These are phyloP conservation scores for Barbatosphaeria neglecta DNA, from an alignment of 495 filamentous ascomycete species.

Conservation along the genomic window DNA sequence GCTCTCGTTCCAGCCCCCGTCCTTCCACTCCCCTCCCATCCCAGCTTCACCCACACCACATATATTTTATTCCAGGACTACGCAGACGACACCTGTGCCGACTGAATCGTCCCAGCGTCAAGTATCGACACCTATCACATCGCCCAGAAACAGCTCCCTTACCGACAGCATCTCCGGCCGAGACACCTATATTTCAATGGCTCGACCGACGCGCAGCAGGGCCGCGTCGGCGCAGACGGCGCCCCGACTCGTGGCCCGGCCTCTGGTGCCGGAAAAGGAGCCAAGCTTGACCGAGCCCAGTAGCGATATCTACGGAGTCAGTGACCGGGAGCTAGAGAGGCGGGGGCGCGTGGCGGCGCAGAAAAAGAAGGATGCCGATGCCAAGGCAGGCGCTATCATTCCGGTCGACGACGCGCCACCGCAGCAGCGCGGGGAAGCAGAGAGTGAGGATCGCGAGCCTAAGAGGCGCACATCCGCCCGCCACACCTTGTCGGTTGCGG, in stretches of 20 bases:
- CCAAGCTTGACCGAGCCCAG: conserved; percentile 3
- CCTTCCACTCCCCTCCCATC: background rate
- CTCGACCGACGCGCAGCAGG: conserved; percentile 29
- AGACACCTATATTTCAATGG: conserved; percentile 28
- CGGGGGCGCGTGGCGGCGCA: conserved; percentile 18
- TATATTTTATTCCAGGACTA: no score
- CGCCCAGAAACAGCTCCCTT: background rate
- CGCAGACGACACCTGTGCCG: background rate
- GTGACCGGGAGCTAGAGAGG: conserved; percentile 21
- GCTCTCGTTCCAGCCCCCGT: background rate
- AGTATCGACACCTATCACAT: no score
- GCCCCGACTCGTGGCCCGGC: conserved; percentile 6
- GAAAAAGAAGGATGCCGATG: conserved; percentile 5
- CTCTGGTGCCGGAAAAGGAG: background rate
- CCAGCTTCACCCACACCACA: background rate
- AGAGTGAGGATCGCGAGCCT: background rate
- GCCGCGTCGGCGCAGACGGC: conserved; percentile 19
- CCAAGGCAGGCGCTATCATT: background rate
- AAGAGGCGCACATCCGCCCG: background rate
- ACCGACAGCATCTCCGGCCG: no score
- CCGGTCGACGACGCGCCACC: background rate
- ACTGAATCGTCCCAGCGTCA: no score
- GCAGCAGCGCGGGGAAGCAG: background rate
- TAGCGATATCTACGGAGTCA: conserved; percentile 33
- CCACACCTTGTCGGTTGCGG: background rate